phyloP scores from a whole-genome alignment of 345 rosid genomes.

The Lepidium sativum region DNA sequence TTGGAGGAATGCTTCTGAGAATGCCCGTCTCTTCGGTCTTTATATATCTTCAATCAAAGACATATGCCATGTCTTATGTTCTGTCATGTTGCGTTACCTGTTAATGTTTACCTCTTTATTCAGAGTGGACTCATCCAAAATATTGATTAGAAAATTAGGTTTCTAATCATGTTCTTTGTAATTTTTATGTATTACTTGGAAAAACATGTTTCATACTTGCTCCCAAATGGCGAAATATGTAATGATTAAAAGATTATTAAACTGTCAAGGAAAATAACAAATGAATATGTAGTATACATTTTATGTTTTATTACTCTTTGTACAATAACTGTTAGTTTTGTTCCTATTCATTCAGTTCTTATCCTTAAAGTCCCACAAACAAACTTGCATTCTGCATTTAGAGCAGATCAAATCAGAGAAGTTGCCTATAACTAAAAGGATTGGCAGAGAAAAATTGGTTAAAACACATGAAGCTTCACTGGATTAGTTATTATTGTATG shows the following conservation, averaged over 20 bases:
- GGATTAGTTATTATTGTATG: constrained; percentile 1
- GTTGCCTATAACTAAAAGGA: neutral
- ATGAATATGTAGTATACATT: too few species aligned
- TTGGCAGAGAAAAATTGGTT: neutral
- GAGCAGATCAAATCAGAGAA: too few species aligned
- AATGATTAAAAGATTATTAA: too few species aligned
- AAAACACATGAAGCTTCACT: neutral
- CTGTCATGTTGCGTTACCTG: constrained; percentile 4
- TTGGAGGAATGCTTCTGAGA: constrained; percentile 43
- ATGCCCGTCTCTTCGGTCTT: neutral
- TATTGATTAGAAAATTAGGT: neutral
- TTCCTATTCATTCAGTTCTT: neutral
- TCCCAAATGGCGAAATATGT: neutral
- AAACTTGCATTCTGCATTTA: too few species aligned
- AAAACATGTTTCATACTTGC: neutral
- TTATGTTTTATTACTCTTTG: too few species aligned
- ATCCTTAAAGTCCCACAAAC: neutral
- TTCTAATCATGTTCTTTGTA: neutral
- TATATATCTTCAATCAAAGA: neutral
- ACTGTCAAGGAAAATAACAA: too few species aligned
- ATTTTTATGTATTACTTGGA: neutral
- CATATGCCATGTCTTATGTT: too few species aligned
- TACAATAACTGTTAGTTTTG: too few species aligned
- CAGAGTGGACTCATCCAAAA: neutral
- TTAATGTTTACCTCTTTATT: neutral